Conservation (phyloP, 495 filamentous ascomycete genomes). For the Annulohypoxylon maeteangense region DNA sequence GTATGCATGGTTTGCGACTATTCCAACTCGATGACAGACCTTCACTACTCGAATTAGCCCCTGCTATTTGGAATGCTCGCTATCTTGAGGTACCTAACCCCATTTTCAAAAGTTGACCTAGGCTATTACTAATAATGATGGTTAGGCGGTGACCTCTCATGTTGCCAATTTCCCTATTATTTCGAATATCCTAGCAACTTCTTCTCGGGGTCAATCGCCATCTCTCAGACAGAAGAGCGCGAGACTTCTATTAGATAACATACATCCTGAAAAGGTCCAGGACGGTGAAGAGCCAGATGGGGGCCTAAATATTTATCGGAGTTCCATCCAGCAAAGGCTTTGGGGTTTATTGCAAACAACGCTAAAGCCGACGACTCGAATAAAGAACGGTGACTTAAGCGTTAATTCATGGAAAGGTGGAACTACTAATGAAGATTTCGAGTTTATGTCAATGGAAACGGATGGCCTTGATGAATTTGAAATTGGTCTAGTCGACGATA, state of each 20-base stretch:
- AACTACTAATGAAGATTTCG: not conserved
- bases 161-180: slow-evolving; percentile 31
- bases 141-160: slow-evolving; percentile 40
- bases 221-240: slow-evolving; percentile 35
- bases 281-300: not conserved
- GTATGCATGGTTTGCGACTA: slow-evolving; percentile 37
- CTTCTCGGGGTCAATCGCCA: slow-evolving; percentile 32
- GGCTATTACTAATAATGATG: slow-evolving; percentile 32
- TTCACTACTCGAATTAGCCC: slow-evolving; percentile 56
- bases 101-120: too few relatives aligned
- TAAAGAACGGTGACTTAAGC: slow-evolving; percentile 1
- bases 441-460: not conserved
- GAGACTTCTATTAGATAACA: slow-evolving; percentile 5
- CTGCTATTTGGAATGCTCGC: slow-evolving; percentile 56
- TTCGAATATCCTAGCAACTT: slow-evolving; percentile 42
- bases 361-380: slow-evolving; percentile 32
- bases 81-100: slow-evolving; percentile 57
- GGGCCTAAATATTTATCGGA: not conserved
- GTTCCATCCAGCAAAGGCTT: slow-evolving; percentile 30
- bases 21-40: slow-evolving; percentile 29
- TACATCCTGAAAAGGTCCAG: not conserved
- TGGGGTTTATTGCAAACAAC: slow-evolving; percentile 41
- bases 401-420: not conserved
- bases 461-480: slow-evolving; percentile 8
- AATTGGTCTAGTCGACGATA: not conserved